These are phyloP conservation scores for Colletotrichum sp. DNA, from an alignment of 2,329 filamentous ascomycete species.

Conservation along the genomic window DNA sequence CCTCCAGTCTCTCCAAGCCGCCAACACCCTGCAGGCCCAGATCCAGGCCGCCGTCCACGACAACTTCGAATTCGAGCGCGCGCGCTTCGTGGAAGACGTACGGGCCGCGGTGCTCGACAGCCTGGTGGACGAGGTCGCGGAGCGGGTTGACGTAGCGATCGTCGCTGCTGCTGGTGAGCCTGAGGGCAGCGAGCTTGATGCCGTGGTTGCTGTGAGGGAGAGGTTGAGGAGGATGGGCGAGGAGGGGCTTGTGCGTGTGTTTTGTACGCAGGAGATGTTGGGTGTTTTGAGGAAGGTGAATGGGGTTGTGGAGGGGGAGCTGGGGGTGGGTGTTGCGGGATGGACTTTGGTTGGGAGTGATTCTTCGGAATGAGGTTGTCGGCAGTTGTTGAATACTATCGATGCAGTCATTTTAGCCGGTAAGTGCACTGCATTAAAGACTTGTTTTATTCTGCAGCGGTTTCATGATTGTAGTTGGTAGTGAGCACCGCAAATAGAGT, in stretches of 20 bases:
- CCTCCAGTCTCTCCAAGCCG: neutral
- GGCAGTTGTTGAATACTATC: no score
- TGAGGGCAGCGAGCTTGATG: neutral
- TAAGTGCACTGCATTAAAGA: no score
- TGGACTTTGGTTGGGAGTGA: neutral
- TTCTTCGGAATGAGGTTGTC: neutral
- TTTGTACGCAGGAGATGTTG: constrained; percentile 14
- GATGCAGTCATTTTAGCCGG: no score
- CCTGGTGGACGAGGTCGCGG: neutral
- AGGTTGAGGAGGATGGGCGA: neutral
- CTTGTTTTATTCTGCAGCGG: no score
- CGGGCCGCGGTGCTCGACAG: neutral
- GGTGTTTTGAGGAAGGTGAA: neutral
- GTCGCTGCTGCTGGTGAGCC: neutral
- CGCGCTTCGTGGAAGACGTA: neutral
- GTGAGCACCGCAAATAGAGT: no score
- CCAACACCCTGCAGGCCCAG: neutral
- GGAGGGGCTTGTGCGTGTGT: neutral
- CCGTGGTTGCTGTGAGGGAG: neutral
- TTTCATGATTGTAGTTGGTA: no score
- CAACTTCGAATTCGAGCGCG: neutral
- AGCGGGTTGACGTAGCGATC: neutral
- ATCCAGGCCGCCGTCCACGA: neutral
- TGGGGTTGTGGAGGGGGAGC: neutral
- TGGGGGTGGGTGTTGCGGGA: neutral